Base-by-base conservation (phyloP, 1,284 basidiomycete genomes). In the Irpex rosettiformis region DNA sequence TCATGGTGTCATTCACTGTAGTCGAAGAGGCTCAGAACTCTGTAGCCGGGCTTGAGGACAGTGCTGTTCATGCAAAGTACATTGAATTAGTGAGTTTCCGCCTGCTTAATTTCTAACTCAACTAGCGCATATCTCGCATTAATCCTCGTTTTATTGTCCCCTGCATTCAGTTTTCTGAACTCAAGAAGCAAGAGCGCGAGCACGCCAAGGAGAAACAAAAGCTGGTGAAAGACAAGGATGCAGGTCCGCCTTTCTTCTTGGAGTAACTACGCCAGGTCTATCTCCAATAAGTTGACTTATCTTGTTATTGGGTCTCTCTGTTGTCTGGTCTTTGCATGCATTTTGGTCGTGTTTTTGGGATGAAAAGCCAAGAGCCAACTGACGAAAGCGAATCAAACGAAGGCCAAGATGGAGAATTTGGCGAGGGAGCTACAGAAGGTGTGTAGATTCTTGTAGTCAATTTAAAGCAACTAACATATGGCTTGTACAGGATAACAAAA, bases 191-290 rank as follows among this genome's bases (percentile, higher is more conserved):
- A 66, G 91, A 93, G 72, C 81, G 91, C 62, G 91, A 93, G 69
- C 88, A 92, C 68, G 86, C 90, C 56, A 93, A 90, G 75, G 90
- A 93, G 77, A 91, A 89, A 72, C 90, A 93, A 77, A 93, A 93
- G 69, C 76, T 93, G 42, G 79, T 83, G 55, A 93, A 93, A 75
- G 90, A 93, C 78, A 92, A 92, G 75, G 90, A 93, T 74, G 84
- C 89, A 63, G 89, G 89, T 91, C 64, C 60, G 80, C 74, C 49
- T 37, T 51, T 56, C 43, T 8, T 58, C 42, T 18, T 57, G 60
- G 60, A 59, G 54, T 56, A 56, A 52, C 11, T 22, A 29, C 24
- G 52, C 8, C 52, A 43, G n/a, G 1, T 47, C 59, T 48, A 56
- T 47, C 13, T 52, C 22, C 54, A 43, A 58, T n/a, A n/a, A n/a